Conservation (phyloP, 75 land plant species). For the Larix kaempferi region DNA sequence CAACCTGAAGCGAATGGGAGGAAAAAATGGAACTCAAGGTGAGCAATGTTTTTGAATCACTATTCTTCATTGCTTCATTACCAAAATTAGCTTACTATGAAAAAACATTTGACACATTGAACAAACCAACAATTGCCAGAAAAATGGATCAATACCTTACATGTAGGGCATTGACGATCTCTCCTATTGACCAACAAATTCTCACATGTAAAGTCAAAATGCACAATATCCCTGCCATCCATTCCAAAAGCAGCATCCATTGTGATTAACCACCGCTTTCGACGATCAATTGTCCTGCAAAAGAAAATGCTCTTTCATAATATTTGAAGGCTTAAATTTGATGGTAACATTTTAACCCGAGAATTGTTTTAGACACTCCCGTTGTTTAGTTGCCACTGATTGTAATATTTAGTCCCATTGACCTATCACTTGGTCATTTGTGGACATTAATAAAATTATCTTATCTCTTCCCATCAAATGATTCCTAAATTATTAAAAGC, state of each 20-base stretch:
- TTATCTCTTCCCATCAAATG: neutral
- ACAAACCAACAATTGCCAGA: neutral
- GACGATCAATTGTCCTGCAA: slow-evolving; percentile 77
- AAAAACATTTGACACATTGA: neutral
- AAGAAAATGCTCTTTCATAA: neutral
- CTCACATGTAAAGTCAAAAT: slow-evolving; percentile 96
- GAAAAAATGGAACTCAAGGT: neutral
- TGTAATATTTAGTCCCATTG: too few species aligned
- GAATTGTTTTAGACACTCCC: too few species aligned
- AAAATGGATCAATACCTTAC: slow-evolving; percentile 64
- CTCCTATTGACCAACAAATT: slow-evolving; percentile 90
- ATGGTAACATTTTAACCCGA: too few species aligned
- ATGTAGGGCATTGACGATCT: slow-evolving; percentile 87
- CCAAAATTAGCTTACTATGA: neutral
- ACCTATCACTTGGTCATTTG: neutral
- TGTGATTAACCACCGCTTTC: slow-evolving; percentile 73
- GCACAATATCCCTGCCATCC: slow-evolving; percentile 92
- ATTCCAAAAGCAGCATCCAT: slow-evolving; percentile 99
- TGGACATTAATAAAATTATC: neutral
- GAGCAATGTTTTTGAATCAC: neutral
- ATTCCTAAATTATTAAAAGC: neutral
- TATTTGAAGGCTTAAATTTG: too few species aligned
- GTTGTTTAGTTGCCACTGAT: too few species aligned
- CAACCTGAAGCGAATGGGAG: slow-evolving; percentile 51
- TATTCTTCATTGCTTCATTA: neutral